Evolutionary conservation across 352 stramenopile species (phyloP).

Genomic region (Thraustotheca clavata): DNA sequence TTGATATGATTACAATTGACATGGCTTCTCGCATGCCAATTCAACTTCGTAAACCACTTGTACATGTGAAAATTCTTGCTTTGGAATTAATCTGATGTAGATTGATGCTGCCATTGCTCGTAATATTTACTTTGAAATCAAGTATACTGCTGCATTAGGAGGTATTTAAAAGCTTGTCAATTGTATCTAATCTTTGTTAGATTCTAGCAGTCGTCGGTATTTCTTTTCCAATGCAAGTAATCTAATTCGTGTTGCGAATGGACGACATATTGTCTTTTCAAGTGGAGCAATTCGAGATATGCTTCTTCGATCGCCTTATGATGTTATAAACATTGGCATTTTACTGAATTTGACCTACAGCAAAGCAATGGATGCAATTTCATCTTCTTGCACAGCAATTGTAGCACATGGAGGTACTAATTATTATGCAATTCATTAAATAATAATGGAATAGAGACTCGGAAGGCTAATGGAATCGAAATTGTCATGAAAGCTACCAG

Average conservation of each 20-base stretch:
- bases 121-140: constrained; percentile 70
- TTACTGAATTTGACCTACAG: constrained; percentile 61
- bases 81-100: too few relatives aligned
- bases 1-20: constrained; percentile 80
- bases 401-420: constrained; percentile 32
- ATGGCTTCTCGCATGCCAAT: constrained; percentile 71
- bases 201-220: constrained; percentile 68
- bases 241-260: constrained; percentile 59
- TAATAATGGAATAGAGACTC: constrained; percentile 30
- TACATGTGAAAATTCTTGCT: too few relatives aligned
- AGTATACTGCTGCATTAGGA: constrained; percentile 60
- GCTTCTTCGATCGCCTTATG: constrained; percentile 68
- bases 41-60: constrained; percentile 62
- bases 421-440: not conserved
- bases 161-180: constrained; percentile 7
- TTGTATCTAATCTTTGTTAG: constrained; percentile 18
- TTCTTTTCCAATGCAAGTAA: constrained; percentile 83
- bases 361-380: constrained; percentile 57
- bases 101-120: constrained; percentile 63
- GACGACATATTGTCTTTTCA: constrained; percentile 58
- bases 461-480: constrained; percentile 34
- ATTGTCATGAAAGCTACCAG: constrained; percentile 28
- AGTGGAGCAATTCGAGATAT: constrained; percentile 67
- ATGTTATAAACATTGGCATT: constrained; percentile 71
- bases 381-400: constrained; percentile 41